Evolutionary conservation across 2,329 filamentous ascomycete genomes (phyloP).

Genomic region (Sporothrix inflata): DNA sequence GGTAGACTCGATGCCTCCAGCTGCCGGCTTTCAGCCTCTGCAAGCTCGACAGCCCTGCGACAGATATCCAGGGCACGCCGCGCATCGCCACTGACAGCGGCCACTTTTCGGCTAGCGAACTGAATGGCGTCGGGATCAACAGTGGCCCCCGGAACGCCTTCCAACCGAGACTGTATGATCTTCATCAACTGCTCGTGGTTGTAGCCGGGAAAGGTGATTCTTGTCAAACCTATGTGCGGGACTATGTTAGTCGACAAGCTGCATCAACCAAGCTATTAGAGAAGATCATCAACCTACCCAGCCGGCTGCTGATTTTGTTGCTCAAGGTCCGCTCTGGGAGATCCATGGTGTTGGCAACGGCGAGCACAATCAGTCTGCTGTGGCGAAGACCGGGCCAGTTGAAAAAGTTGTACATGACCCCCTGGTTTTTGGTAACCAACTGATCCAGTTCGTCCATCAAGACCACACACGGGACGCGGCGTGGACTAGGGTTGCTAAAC

Average conservation of each 20-base stretch:
- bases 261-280: background rate
- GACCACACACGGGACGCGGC: slow-evolving; percentile 92
- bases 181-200: slow-evolving; percentile 96
- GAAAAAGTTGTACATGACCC: slow-evolving; percentile 99
- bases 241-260: background rate
- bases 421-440: slow-evolving; percentile 95
- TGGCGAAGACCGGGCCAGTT: slow-evolving; percentile 95
- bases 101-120: slow-evolving; percentile 95
- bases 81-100: slow-evolving; percentile 92
- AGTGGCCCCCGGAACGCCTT: slow-evolving; percentile 84
- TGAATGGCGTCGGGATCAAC: slow-evolving; percentile 93
- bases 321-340: slow-evolving; percentile 91
- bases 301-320: slow-evolving; percentile 95
- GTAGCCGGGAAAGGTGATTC: slow-evolving; percentile 97
- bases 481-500: slow-evolving; percentile 87
- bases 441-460: slow-evolving; percentile 99
- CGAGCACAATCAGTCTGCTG: slow-evolving; percentile 90
- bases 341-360: slow-evolving; percentile 99
- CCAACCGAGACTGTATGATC: slow-evolving; percentile 92
- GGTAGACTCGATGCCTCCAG: slow-evolving; percentile 36
- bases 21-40: slow-evolving; percentile 66
- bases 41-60: slow-evolving; percentile 89
- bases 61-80: slow-evolving; percentile 93
- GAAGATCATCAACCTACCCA: slow-evolving; percentile 52
- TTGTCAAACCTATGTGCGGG: slow-evolving; percentile 65